Evolutionary conservation across 306 rosid species (phyloP), one percentile per base, ranked within the genome.

Genomic region (Lathyrus tuberosus): DNA sequence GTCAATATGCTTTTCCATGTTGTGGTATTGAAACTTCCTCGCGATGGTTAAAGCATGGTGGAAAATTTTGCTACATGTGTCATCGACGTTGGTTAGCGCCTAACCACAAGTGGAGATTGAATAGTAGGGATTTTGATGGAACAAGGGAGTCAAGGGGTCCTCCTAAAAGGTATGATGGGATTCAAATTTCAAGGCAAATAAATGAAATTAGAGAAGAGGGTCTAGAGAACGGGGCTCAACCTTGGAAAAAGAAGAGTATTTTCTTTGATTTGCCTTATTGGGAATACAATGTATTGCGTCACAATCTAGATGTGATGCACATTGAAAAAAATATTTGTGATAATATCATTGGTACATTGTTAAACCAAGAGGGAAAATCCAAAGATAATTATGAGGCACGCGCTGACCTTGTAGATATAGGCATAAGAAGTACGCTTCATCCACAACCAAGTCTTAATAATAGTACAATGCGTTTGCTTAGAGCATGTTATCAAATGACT

Each of bases 191-290:
- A 46, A 46, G 17, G 18, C 52, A 46, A 46, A 13, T 46, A 14
- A 8, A 15, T 48, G 54, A 48, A 15, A 48, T 15, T 48, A 2
- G 22, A 48, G 54, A 48, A 2, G 24, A 6, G 7, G 22, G 22
- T 15, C 6, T 48, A 15, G 54, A 15, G 54, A 2, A 16, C n/a
- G 10, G 22, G 22, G 24, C 10, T 20, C 22, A 20, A 15, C 54
- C 15, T 2, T 48, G 54, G 54, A 48, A 48, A 48, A 48, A 48
- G 54, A 48, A 48, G 54, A 48, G 54, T 18, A 48, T 48, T 48
- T 48, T 48, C 20, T 48, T 48, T 18, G 3, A 9, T 15, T 48
- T 48, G 24, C 54, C 54, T 8, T 48, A 48, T 16, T 46, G 52
- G 52, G 7, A 46, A 46, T 46, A 46, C n/a, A 46, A 46, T 46